phyloP scores from a whole-genome alignment of 2,329 filamentous ascomycete genomes.

The Raffaelea arxii region DNA sequence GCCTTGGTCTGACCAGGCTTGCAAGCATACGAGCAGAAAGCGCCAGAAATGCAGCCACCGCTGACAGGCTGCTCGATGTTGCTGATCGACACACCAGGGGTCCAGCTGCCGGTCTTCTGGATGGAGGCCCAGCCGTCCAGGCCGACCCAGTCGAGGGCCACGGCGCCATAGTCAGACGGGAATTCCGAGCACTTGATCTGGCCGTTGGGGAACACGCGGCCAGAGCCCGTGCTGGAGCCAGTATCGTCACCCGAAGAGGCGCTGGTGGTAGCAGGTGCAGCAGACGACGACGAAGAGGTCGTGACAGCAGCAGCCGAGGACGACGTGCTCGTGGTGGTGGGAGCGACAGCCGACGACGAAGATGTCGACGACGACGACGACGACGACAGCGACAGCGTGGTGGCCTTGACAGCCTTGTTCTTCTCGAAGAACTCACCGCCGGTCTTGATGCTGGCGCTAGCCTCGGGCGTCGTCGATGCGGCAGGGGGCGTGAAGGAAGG shows the following conservation, averaged over 20 bases:
- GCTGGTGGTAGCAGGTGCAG: background rate
- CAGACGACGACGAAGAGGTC: background rate
- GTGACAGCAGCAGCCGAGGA: constrained; percentile 53
- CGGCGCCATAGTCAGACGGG: constrained; percentile 71
- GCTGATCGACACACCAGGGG: constrained; percentile 44
- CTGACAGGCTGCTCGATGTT: constrained; percentile 55
- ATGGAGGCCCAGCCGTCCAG: constrained; percentile 72
- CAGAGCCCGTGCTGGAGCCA: constrained; percentile 38
- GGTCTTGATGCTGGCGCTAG: constrained; percentile 23
- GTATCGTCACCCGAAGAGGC: background rate
- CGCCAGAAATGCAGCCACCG: constrained; percentile 51
- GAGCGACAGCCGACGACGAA: constrained; percentile 56
- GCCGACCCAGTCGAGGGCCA: constrained; percentile 58
- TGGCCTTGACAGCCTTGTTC: constrained; percentile 22
- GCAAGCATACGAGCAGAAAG: constrained; percentile 89
- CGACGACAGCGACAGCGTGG: constrained; percentile 10
- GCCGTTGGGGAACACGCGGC: constrained; percentile 66
- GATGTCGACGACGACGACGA: constrained; percentile 17
- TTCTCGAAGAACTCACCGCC: constrained; percentile 44
- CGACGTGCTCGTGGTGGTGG: constrained; percentile 29
- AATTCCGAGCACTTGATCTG: constrained; percentile 61
- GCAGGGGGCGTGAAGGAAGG: constrained; percentile 39
- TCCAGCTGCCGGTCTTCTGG: constrained; percentile 48
- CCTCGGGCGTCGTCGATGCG: constrained; percentile 22
- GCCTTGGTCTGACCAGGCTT: constrained; percentile 85